Base-by-base conservation (phyloP, 1,284 basidiomycete species). In the Sporisorium exsertum region DNA sequence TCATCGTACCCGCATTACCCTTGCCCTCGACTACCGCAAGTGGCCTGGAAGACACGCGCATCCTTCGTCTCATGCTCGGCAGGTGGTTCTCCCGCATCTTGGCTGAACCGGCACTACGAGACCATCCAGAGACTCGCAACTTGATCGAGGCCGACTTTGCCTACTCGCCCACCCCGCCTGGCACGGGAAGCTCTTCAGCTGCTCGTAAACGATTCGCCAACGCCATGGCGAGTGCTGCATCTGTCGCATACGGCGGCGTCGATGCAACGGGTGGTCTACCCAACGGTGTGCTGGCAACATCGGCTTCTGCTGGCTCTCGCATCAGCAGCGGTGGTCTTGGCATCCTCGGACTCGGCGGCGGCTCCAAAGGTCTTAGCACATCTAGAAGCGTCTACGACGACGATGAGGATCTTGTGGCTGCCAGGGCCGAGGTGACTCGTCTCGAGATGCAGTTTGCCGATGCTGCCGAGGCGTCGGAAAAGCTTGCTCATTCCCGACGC, bases 121-220 rank as follows among this genome's bases (percentile, higher is more conserved):
- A 78, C 47, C 74, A 81, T 64, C 69, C 66, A 7, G 83, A 84
- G 58, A 80, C 77, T 26, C 71, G 81, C 50, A 72, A 64, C 20
- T 74, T 84, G 24, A 65, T 84, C 63, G 83, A 84, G 46, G 73
- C 81, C 37, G 79, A 83, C 56, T 84, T 79, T 58, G 73, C 73
- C 54, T 84, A 84, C 46, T 64, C 71, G 27, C 82, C 82, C 8
- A 64, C 70, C 1, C 67, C 74, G 2, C 79, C 79, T 1, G 65
- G 68, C 10, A 62, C 72, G 6, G 74, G 68, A 20, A 72, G 72
- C 69, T 72, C 71, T 22, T 61, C 75, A 8, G 72, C 72, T 1
- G 78, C 78, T n/a, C 54, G 77, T 7, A 79, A 79, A 47, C 60
- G 77, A 6, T 79, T 79, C 46, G 65, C 70, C 22, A 73, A 76